Evolutionary conservation across 2,329 filamentous ascomycete species (phyloP).

Genomic region (Pleurostoma richardsiae): DNA sequence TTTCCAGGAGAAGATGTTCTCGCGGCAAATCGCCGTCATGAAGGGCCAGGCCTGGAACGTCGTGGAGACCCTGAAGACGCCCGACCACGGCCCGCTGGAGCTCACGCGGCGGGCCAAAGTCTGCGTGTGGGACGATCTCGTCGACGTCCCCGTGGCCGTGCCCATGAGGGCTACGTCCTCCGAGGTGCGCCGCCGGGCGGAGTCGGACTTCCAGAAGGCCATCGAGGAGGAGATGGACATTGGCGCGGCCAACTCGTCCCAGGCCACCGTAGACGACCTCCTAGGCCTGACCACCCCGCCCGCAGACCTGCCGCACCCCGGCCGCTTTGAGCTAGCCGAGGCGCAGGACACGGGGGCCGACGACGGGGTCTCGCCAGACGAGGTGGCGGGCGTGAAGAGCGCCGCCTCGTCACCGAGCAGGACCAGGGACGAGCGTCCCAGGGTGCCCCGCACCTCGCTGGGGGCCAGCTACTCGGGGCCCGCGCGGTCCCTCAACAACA

Average conservation of each 20-base stretch:
- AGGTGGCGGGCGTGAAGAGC: slow-evolving; percentile 10
- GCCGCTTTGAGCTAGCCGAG: slow-evolving; percentile 63
- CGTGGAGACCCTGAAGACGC: slow-evolving; percentile 89
- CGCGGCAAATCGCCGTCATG: slow-evolving; percentile 97
- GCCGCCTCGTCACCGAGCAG: slow-evolving; percentile 8
- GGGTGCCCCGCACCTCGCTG: slow-evolving; percentile 11
- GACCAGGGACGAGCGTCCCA: slow-evolving; percentile 10
- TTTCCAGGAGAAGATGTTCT: slow-evolving; percentile 98
- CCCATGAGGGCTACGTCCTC: slow-evolving; percentile 79
- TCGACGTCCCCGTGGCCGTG: slow-evolving; percentile 91
- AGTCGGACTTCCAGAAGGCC: slow-evolving; percentile 35
- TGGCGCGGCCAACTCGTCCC: slow-evolving; percentile 58
- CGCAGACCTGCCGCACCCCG: slow-evolving; percentile 66
- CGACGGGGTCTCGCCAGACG: slow-evolving; percentile 29
- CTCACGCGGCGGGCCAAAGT: slow-evolving; percentile 86
- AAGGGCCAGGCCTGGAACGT: slow-evolving; percentile 99
- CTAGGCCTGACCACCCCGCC: slow-evolving; percentile 60
- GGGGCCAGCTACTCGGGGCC: slow-evolving; percentile 35
- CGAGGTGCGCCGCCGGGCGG: slow-evolving; percentile 70
- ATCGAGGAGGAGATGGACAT: slow-evolving; percentile 93
- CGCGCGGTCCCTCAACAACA: slow-evolving; percentile 31
- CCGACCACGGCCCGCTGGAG: slow-evolving; percentile 89
- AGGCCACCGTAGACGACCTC: slow-evolving; percentile 54
- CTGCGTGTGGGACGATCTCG: slow-evolving; percentile 96
- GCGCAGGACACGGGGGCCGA: slow-evolving; percentile 37